Percentiles rank a stretch among this genome's conserved stretches.
Evolutionary conservation across 345 rosid genomes (phyloP).

Genomic region (Bretschneidera sinensis): DNA sequence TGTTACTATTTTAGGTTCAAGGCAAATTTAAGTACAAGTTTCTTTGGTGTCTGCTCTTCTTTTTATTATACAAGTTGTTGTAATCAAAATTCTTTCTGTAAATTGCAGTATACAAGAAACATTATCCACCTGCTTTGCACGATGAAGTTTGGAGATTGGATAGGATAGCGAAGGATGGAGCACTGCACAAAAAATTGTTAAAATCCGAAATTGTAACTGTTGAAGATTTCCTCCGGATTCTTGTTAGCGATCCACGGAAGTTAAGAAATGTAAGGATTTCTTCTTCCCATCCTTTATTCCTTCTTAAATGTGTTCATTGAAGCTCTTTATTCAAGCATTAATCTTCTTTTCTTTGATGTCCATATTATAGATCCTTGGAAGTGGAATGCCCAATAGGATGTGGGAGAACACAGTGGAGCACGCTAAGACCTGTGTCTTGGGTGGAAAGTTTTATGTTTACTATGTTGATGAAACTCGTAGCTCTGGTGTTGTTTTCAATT

Average conservation of each 20-base stretch:
- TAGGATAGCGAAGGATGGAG: constrained; percentile 94
- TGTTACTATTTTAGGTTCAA: not conserved
- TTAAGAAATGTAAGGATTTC: constrained; percentile 58
- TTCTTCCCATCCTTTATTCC: not conserved
- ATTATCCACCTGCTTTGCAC: constrained; percentile 83
- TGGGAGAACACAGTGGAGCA: constrained; percentile 96
- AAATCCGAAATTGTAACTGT: constrained; percentile 57
- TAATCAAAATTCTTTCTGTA: not conserved
- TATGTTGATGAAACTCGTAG: constrained; percentile 46
- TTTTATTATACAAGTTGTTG: not conserved
- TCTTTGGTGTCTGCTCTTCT: not conserved
- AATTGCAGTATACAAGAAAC: constrained; percentile 86
- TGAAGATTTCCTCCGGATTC: constrained; percentile 82
- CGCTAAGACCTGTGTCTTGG: constrained; percentile 86
- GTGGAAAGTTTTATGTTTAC: constrained; percentile 77
- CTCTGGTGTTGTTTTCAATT: constrained; percentile 75
- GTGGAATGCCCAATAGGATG: constrained; percentile 97
- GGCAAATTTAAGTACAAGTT: not conserved
- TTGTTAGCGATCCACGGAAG: constrained; percentile 64
- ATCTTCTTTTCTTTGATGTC: constrained; percentile 10
- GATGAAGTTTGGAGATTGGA: constrained; percentile 98
- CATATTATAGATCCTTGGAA: constrained; percentile 68
- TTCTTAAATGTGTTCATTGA: not conserved
- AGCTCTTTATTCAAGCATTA: not conserved
- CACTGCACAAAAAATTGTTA: constrained; percentile 76